Evolutionary conservation across 1,284 basidiomycete genomes (phyloP).

Genomic region (Papiliotrema nemorosa): DNA sequence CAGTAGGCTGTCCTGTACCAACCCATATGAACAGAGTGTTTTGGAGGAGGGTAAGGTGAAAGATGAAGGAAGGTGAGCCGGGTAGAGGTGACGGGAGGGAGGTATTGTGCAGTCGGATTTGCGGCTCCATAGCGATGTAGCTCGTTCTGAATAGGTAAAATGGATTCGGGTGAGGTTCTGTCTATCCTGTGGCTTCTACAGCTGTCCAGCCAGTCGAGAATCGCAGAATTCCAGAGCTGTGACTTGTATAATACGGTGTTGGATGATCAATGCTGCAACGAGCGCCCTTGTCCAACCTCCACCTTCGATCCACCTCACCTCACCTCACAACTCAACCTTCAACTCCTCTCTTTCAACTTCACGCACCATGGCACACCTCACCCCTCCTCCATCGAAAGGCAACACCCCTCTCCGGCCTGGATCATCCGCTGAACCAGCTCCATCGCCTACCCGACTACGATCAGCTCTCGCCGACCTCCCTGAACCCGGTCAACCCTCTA

Average conservation of each 20-base stretch:
- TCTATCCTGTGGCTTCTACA: too few relatives aligned
- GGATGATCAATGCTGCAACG: too few relatives aligned
- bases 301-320: background rate
- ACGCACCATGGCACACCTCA: constrained; percentile 5
- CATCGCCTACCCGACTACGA: constrained; percentile 1
- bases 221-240: too few relatives aligned
- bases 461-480: too few relatives aligned
- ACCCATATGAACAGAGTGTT: constrained; percentile 80
- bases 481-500: too few relatives aligned
- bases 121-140: constrained; percentile 6
- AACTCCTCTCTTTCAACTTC: background rate
- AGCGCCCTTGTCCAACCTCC: too few relatives aligned
- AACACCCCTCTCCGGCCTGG: constrained; percentile 26
- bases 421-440: background rate
- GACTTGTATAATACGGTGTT: background rate
- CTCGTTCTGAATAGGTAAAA: too few relatives aligned
- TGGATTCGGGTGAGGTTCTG: too few relatives aligned
- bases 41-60: constrained; percentile 66
- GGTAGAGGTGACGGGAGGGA: constrained; percentile 32
- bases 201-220: too few relatives aligned
- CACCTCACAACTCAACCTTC: background rate
- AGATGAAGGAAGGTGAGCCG: constrained; percentile 57
- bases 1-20: constrained; percentile 54
- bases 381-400: constrained; percentile 17
- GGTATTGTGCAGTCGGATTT: constrained; percentile 31